These are phyloP conservation scores for Puccinia triticina DNA, from an alignment of 1,284 basidiomycete species.

Conservation along the genomic window DNA sequence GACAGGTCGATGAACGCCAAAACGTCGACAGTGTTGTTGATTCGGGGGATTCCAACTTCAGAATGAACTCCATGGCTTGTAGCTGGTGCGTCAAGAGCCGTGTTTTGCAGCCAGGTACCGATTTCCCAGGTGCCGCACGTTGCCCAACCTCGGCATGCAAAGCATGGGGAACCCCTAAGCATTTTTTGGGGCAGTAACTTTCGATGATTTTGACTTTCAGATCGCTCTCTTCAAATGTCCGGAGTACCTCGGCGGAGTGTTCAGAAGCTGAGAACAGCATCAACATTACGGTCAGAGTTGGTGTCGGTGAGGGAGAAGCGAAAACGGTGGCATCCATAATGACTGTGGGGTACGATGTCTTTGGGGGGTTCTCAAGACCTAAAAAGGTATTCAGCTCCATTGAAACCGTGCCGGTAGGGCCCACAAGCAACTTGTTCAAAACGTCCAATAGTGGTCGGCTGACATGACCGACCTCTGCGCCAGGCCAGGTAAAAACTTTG, in stretches of 20 bases:
- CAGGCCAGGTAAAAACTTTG: constrained; percentile 19
- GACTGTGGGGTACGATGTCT: neutral
- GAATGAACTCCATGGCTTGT: constrained; percentile 20
- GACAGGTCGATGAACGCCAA: no score
- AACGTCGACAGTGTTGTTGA: no score
- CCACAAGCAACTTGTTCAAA: neutral
- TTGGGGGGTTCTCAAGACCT: neutral
- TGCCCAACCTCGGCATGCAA: neutral
- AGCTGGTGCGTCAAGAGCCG: neutral
- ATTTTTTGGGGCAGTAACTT: constrained; percentile 1
- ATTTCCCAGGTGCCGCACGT: neutral
- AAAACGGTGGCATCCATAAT: neutral
- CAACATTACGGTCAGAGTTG: neutral
- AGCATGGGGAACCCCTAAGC: neutral
- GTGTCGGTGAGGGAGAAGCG: neutral
- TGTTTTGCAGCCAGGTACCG: neutral
- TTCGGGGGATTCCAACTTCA: no score
- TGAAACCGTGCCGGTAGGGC: neutral
- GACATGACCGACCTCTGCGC: neutral
- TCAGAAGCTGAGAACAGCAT: neutral
- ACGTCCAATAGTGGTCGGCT: neutral
- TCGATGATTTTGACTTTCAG: neutral
- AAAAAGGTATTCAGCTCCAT: neutral
- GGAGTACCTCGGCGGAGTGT: neutral
- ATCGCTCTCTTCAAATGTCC: neutral